Conservation (phyloP, 768 basidiomycete species). For the Pleurotus eryngii region DNA sequence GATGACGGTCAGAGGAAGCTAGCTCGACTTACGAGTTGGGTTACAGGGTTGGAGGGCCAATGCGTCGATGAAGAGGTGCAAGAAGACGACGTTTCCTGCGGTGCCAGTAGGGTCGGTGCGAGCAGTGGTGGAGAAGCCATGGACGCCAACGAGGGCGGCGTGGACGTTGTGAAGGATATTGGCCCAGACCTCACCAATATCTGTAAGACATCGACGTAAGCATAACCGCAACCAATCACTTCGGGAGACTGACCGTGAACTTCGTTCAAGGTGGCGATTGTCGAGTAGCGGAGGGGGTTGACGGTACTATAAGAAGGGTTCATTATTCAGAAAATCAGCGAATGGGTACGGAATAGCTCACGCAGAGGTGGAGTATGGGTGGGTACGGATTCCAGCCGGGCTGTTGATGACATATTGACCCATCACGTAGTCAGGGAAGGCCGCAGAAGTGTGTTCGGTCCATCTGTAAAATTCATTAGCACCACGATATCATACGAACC, state of each 20-base stretch:
- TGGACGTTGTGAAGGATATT: constrained; percentile 8
- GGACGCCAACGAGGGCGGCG: constrained; percentile 2
- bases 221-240: background rate
- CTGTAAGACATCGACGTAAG: background rate
- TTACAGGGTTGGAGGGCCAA: constrained; percentile 34
- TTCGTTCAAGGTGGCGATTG: constrained; percentile 33
- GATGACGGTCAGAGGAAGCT: too few relatives aligned
- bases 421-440: constrained; percentile 36
- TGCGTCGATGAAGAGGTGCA: constrained; percentile 34
- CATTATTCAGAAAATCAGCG: background rate
- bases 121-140: constrained; percentile 4
- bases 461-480: constrained; percentile 23
- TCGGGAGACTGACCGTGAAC: constrained; percentile 38
- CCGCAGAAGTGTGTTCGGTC: constrained; percentile 39
- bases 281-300: constrained; percentile 45
- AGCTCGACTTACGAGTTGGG: constrained; percentile 2
- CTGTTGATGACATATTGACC: constrained; percentile 55
- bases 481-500: background rate
- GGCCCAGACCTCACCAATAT: constrained; percentile 9
- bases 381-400: constrained; percentile 47
- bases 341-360: constrained; percentile 15
- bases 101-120: constrained; percentile 10
- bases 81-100: constrained; percentile 31
- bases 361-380: constrained; percentile 55
- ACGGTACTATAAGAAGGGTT: constrained; percentile 18